These are phyloP conservation scores for Neodidymelliopsis sp. DNA, from an alignment of 2,329 filamentous ascomycete species.

Conservation along the genomic window DNA sequence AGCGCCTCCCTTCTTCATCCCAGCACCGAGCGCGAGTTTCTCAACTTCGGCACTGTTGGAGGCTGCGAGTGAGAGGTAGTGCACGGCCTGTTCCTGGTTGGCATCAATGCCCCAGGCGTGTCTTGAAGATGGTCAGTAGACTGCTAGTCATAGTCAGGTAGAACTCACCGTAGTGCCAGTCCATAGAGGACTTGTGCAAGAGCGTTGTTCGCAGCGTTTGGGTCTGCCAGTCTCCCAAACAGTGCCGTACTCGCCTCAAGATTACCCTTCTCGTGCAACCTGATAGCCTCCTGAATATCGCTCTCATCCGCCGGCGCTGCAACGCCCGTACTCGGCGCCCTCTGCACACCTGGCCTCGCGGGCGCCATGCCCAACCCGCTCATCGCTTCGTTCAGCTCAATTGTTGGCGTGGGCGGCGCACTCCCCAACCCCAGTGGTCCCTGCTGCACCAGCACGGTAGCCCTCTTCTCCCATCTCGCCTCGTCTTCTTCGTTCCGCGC, in stretches of 20 bases:
- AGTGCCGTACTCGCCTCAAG: constrained; percentile 81
- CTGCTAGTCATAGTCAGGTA: no score
- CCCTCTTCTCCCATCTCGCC: constrained; percentile 89
- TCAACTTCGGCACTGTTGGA: constrained; percentile 90
- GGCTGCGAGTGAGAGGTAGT: constrained; percentile 86
- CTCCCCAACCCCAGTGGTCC: constrained; percentile 54
- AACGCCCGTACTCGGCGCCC: constrained; percentile 20
- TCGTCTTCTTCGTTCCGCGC: constrained; percentile 54
- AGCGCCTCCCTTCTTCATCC: constrained; percentile 89
- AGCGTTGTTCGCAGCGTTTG: constrained; percentile 85
- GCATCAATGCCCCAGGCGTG: constrained; percentile 91
- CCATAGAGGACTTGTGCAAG: constrained; percentile 96
- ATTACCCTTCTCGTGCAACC: constrained; percentile 84
- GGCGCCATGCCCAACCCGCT: constrained; percentile 5
- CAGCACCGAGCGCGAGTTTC: constrained; percentile 81
- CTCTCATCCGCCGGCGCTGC: constrained; percentile 37
- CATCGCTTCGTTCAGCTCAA: constrained; percentile 22
- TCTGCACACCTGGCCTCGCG: background rate
- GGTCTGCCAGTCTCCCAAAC: constrained; percentile 85
- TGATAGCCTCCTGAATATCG: constrained; percentile 94
- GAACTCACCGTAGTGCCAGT: constrained; percentile 78
- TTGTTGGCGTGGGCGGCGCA: constrained; percentile 39
- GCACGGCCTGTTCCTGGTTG: constrained; percentile 76
- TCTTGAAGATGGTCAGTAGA: constrained; percentile 56
- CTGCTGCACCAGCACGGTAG: constrained; percentile 80